Percentiles rank a stretch among this genome's conserved stretches.
Conservation (phyloP, 2,329 filamentous ascomycete species). For the Myriosclerotinia scirpicola region DNA sequence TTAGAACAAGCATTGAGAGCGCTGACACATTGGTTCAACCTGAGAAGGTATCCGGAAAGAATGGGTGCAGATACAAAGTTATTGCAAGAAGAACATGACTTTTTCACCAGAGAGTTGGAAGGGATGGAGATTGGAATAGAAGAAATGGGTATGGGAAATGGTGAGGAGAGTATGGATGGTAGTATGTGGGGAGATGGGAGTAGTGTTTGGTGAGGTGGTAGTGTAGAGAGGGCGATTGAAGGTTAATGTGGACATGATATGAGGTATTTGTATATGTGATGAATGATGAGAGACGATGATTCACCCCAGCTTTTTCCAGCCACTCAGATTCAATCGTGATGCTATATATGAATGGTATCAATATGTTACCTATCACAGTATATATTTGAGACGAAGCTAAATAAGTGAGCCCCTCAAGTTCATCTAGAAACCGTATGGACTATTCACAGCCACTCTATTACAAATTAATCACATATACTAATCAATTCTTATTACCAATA, state of each 20-base stretch:
- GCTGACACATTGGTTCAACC: slow-evolving; percentile 92
- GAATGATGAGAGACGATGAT: background rate
- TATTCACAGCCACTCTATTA: background rate
- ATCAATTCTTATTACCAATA: background rate
- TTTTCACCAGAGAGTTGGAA: slow-evolving; percentile 76
- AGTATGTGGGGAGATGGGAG: slow-evolving; percentile 20
- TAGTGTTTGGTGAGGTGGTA: slow-evolving; percentile 1
- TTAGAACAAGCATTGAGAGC: slow-evolving; percentile 87
- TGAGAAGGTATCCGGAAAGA: slow-evolving; percentile 76
- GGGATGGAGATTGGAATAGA: slow-evolving; percentile 56
- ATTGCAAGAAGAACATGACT: slow-evolving; percentile 72
- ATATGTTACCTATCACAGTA: background rate
- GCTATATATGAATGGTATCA: background rate
- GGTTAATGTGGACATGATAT: background rate
- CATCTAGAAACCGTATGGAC: background rate
- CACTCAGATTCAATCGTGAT: background rate
- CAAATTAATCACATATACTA: background rate
- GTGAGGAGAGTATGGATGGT: slow-evolving; percentile 24
- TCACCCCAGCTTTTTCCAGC: too few species aligned
- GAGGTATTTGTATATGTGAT: background rate
- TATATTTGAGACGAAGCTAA: slow-evolving; percentile 3
- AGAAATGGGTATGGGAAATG: slow-evolving; percentile 33
- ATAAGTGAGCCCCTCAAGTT: background rate
- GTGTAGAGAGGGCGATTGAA: background rate
- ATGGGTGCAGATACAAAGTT: slow-evolving; percentile 59